Conservation (phyloP, 805 yeast genomes). For the Candida vaughaniae region DNA sequence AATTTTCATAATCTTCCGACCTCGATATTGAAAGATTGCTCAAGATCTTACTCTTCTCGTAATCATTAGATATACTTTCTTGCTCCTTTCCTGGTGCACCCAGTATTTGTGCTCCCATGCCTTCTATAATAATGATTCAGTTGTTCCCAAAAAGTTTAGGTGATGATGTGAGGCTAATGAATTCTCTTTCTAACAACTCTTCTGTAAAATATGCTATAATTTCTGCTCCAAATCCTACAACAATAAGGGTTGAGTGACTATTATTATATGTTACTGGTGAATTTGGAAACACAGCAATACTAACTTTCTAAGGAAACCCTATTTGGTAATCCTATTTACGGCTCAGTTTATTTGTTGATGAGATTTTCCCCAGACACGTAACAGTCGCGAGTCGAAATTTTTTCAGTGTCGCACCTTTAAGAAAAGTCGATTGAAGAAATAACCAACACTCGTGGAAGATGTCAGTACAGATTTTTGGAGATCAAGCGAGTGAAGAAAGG, state of each 20-base stretch:
- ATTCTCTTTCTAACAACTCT: background rate
- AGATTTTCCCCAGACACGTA: constrained; percentile 9
- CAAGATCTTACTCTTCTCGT: constrained; percentile 4
- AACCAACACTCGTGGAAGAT: constrained; percentile 15
- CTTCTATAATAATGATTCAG: background rate
- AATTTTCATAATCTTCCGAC: constrained; percentile 13
- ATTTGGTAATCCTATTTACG: constrained; percentile 3
- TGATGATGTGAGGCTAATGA: background rate
- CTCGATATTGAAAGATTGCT: constrained; percentile 1
- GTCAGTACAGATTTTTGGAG: constrained; percentile 95
- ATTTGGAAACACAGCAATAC: no score
- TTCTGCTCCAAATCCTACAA: no score
- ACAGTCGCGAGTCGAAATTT: constrained; percentile 4
- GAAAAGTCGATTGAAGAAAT: no score
- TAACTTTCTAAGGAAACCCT: background rate
- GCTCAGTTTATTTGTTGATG: constrained; percentile 8
- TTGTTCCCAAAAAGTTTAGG: no score
- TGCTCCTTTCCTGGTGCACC: background rate
- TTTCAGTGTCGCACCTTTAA: no score
- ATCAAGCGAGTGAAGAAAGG: constrained; percentile 95
- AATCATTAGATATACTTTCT: background rate
- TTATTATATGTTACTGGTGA: no score
- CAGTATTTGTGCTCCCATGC: constrained; percentile 1
- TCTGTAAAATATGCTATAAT: background rate
- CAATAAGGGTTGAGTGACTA: no score